A percentile compares a stretch with the other conserved stretches of the same genome.
These are phyloP conservation scores for Neofusicoccum umdonicola DNA, from an alignment of 2,329 filamentous ascomycete species.

Conservation along the genomic window DNA sequence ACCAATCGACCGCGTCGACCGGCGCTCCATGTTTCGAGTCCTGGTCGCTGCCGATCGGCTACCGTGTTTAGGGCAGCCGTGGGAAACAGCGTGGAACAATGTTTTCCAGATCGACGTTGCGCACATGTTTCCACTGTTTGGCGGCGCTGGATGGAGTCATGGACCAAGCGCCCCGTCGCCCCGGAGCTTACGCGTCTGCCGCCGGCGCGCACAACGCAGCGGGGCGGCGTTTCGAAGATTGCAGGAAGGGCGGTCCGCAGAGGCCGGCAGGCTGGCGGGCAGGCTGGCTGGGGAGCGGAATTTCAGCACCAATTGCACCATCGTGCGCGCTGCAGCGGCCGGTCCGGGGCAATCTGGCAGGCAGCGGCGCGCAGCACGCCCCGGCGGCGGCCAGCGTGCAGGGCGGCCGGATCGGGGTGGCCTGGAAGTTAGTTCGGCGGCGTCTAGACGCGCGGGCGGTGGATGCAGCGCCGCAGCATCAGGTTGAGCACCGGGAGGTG, in stretches of 20 bases:
- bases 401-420: not conserved
- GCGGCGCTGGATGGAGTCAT: not conserved
- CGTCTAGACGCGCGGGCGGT: not conserved
- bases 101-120: constrained; percentile 11
- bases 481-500: not conserved
- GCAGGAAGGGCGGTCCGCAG: constrained; percentile 9
- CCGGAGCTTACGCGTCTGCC: constrained; percentile 14
- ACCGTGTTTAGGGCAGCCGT: not conserved
- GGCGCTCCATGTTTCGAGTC: constrained; percentile 10
- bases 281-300: not conserved
- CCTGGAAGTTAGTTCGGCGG: not conserved
- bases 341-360: constrained; percentile 8
- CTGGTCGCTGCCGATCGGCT: constrained; percentile 6
- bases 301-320: not conserved
- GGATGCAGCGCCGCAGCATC: not conserved
- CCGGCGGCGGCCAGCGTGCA: not conserved
- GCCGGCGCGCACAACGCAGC: not conserved
- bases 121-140: not conserved
- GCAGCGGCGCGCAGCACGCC: not conserved
- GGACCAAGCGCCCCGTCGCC: constrained; percentile 1
- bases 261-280: not conserved
- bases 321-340: not conserved
- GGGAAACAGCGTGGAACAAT: constrained; percentile 1
- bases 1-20: constrained; percentile 7
- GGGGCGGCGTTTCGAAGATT: constrained; percentile 12